Conservation (phyloP, 352 stramenopile genomes). For the Globisporangium okanoganense region DNA sequence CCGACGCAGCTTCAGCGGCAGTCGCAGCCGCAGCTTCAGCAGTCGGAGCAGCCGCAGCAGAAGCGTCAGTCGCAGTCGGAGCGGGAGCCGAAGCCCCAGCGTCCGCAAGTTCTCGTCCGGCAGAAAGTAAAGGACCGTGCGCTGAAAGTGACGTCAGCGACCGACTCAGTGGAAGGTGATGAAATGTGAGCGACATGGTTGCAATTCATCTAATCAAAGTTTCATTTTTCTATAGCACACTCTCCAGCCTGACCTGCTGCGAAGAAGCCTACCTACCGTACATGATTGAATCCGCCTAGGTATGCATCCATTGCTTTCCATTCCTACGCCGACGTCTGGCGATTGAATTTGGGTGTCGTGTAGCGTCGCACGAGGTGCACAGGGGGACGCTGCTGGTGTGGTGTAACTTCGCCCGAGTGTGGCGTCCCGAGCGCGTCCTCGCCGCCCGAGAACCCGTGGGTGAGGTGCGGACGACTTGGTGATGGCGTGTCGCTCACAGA, state of each 20-base stretch:
- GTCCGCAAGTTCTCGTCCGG: neutral
- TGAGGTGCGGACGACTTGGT: neutral
- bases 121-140: conserved; percentile 15
- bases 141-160: neutral
- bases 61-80: conserved; percentile 19
- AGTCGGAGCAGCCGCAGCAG: conserved; percentile 26
- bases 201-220: neutral
- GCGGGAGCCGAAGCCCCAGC: conserved; percentile 17
- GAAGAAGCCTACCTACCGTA: neutral
- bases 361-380: conserved; percentile 45
- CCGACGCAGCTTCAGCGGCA: conserved; percentile 20
- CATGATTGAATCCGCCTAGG: neutral
- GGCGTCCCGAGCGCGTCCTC: conserved; percentile 21
- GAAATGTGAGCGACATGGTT: neutral
- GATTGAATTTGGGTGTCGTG: conserved; percentile 21
- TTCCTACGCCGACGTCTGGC: conserved; percentile 24
- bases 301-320: neutral
- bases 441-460: neutral
- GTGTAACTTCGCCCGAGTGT: conserved; percentile 13
- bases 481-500: neutral
- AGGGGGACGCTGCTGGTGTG: neutral
- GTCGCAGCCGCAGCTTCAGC: conserved; percentile 24
- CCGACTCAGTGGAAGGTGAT: neutral
- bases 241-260: neutral
- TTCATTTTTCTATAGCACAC: conserved; percentile 15